Percentiles rank a stretch among this genome's conserved stretches.
phyloP scores from a whole-genome alignment of 2,329 filamentous ascomycete species.

The Lecanosticta acicola region DNA sequence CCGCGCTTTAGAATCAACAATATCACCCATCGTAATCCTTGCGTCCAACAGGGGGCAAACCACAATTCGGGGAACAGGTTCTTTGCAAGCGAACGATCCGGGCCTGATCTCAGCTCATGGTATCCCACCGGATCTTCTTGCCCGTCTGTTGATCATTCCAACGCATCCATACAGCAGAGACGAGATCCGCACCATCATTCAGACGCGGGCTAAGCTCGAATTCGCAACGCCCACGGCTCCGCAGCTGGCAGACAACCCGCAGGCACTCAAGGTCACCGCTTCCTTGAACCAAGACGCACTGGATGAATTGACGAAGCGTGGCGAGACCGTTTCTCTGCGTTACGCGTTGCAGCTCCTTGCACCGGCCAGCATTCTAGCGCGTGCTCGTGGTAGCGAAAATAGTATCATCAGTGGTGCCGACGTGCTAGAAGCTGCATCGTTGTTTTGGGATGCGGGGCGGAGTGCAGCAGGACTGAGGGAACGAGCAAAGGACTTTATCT shows the following conservation, averaged over 20 bases:
- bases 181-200: conserved; percentile 90
- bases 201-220: conserved; percentile 59
- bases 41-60: conserved; percentile 95
- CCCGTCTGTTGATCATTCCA: conserved; percentile 90
- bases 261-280: conserved; percentile 66
- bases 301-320: conserved; percentile 79
- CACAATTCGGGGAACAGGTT: conserved; percentile 70
- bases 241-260: conserved; percentile 28
- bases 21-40: conserved; percentile 94
- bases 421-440: conserved; percentile 45
- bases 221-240: conserved; percentile 33
- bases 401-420: conserved; percentile 48
- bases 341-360: conserved; percentile 91
- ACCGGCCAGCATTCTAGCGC: conserved; percentile 83
- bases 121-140: conserved; percentile 87
- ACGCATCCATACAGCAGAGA: conserved; percentile 82
- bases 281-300: conserved; percentile 75
- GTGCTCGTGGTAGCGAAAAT: conserved; percentile 50
- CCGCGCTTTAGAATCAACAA: conserved; percentile 88
- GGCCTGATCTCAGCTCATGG: conserved; percentile 77
- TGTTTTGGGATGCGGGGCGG: conserved; percentile 47
- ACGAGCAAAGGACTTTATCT: conserved; percentile 31
- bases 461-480: conserved; percentile 38
- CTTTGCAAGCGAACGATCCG: conserved; percentile 52
- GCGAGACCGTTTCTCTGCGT: conserved; percentile 80